Base-by-base conservation (phyloP, 2,329 filamentous ascomycete species). In the Colletotrichum orbiculare region DNA sequence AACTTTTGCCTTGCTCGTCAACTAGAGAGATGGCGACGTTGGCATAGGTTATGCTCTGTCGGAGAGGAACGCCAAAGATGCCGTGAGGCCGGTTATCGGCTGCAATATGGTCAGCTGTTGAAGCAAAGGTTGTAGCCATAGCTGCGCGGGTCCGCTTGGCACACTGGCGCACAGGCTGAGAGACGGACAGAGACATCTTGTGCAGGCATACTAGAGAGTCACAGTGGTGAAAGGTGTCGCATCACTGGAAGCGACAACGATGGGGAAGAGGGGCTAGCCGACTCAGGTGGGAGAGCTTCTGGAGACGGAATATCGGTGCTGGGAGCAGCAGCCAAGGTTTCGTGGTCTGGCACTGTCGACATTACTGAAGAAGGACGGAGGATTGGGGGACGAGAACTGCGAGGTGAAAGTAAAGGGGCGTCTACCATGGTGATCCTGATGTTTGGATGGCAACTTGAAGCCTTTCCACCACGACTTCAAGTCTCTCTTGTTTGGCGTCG, bases 21-120 rank as follows among this genome's bases (percentile, higher is more conserved):
- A 96, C 92, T 35, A 99, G 87, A 25, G 95, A 98, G 73, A 99
- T 99, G 69, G 96, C 96, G 66, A 99, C 96, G 75, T 98, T 99
- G 64, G 96, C 96, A 77, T 99, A 98, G 66, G 91, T 92, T 77
- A 99, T 98, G 80, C 95, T 98, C 74, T 94, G 90, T 72, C 94
- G 92, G 64, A 99, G 85, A 43, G 96, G 94, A 39, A 99, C 90
- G 57, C 96, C 96, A 76, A 99, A 99, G 68, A 99, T 98, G 70
- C 94, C 94, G 66, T 88, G 88, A 5, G 86, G 81, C 65, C 80
- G 79, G 39, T 75, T 71, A 62, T 85, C 84, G 86, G 71, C 49
- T 54, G 59, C 50, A 55, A 37, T 17, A 48, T 55, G 50, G 61
- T 56, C 57, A 68, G 62, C 54, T 68, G 71, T 69, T 72, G 69